Evolutionary conservation across 768 basidiomycete species (phyloP), one percentile per base, ranked within the genome.

Genomic region (Inosperma sp.): DNA sequence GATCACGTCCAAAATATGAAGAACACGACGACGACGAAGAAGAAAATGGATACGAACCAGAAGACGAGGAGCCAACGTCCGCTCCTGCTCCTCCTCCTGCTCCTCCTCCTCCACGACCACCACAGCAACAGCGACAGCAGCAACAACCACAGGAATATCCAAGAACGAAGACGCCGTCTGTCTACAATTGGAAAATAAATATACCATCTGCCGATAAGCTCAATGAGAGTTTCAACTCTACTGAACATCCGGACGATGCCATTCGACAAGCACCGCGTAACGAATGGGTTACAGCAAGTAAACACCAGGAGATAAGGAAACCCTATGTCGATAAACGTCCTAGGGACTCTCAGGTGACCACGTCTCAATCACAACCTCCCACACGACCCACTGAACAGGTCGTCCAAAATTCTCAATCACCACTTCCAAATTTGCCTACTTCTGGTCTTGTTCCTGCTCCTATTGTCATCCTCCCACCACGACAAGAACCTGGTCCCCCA

Each of bases 231-330:
- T 58, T 54, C 39, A 58, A 56, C 30, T 56, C 61, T 17, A 51
- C 57, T 17, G 57, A 58, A 47, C 48, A 56, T 37, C 52, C 56
- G n/a, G 60, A 59, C 29, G 59, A 62, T n/a, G 40, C 41, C 13
- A 48, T 58, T 30, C 50, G 41, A 7, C 54, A 58, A n/a, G 49
- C 59, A 22, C 60, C 67, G 4, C 52, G 59, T 27, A 61, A 62
- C 21, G 60, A 60, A 43, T 75, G 72, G 74, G 69, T 74, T 9
- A 71, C 71, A 29, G 72, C 72, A 10, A 51, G 59, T 29, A 58
- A 70, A 49, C 62, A 66, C 52, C 54, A 59, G 14, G 62, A 68
- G 44, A 56, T 68, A 5, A 56, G 62, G 29, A 58, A 48, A 7
- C n/a, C n/a, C n/a, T n/a, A n/a, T n/a, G n/a, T n/a, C n/a, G n/a